A percentile compares a stretch with the other conserved stretches of the same genome.
Evolutionary conservation across 2,329 filamentous ascomycete species (phyloP).

Genomic region (Colletotrichum trifolii): DNA sequence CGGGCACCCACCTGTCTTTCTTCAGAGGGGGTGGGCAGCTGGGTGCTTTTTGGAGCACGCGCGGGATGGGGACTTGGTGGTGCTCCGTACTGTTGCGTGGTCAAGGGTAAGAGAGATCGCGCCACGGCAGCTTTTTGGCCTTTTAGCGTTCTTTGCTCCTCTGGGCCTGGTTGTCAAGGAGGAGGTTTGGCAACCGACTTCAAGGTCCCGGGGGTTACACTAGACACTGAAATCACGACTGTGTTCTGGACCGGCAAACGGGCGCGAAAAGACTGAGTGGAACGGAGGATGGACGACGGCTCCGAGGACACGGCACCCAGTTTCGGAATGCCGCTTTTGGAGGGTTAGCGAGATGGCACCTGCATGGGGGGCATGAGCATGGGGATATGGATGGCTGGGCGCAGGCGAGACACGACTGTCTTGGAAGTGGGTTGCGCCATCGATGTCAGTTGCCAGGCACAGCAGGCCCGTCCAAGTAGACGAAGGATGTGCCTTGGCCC

Average conservation of each 20-base stretch:
- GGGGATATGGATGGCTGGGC: slow-evolving; percentile 2
- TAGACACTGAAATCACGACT: slow-evolving; percentile 8
- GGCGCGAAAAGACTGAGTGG: slow-evolving; percentile 1
- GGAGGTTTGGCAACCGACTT: too few relatives aligned
- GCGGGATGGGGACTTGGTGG: neutral
- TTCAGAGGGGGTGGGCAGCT: slow-evolving; percentile 13
- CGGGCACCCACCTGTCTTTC: slow-evolving; percentile 28
- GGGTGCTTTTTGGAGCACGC: slow-evolving; percentile 13
- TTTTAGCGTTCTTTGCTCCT: too few relatives aligned
- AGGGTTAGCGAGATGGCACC: slow-evolving; percentile 20
- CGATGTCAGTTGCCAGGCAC: slow-evolving; percentile 31
- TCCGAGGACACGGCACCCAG: slow-evolving; percentile 29
- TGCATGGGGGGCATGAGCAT: slow-evolving; percentile 19
- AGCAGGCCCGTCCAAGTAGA: neutral
- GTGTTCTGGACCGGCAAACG: neutral
- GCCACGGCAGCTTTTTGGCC: neutral
- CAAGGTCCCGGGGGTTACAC: neutral
- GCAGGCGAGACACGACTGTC: slow-evolving; percentile 14
- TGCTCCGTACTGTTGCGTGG: neutral
- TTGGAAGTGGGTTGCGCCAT: slow-evolving; percentile 27
- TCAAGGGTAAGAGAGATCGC: slow-evolving; percentile 14
- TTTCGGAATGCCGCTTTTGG: slow-evolving; percentile 30
- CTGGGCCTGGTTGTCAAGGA: too few relatives aligned
- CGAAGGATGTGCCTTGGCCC: slow-evolving; percentile 19
- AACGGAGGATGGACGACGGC: slow-evolving; percentile 31